Evolutionary conservation across 176 grass and related monocot species (phyloP).

Genomic region (Oryza rufipogon): DNA sequence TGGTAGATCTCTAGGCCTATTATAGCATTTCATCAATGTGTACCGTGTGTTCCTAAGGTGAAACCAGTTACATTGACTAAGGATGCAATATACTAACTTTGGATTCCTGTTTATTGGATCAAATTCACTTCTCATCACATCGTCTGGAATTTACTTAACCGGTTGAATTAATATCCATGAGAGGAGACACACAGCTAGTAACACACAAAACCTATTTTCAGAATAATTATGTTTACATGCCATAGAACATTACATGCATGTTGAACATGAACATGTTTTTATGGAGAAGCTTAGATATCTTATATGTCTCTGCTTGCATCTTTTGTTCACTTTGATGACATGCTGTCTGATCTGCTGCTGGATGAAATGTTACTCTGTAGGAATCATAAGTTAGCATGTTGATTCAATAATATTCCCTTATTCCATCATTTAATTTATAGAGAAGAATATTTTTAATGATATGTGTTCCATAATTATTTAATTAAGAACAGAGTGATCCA

Average conservation of each 20-base stretch:
- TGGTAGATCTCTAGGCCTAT: conserved; percentile 28
- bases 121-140: not conserved
- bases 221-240: conserved; percentile 6
- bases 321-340: conserved; percentile 12
- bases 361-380: not conserved
- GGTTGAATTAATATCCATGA: conserved; percentile 8
- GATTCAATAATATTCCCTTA: not conserved
- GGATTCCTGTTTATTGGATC: conserved; percentile 16
- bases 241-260: not conserved
- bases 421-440: not conserved
- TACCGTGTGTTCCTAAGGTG: conserved; percentile 6
- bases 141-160: not conserved
- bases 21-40: conserved; percentile 34
- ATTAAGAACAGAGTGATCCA: not conserved
- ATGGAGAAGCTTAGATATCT: not conserved
- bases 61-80: conserved; percentile 6
- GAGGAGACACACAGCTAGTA: not conserved
- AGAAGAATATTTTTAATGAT: not conserved
- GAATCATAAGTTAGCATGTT: not conserved
- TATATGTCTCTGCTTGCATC: not conserved
- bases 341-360: not conserved
- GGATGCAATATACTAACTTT: not conserved
- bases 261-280: not conserved
- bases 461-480: conserved; percentile 4
- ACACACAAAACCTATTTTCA: not conserved